Evolutionary conservation across 768 basidiomycete species (phyloP), one percentile per base, ranked within the genome.

Genomic region (Agaricus sinodeliciosus): DNA sequence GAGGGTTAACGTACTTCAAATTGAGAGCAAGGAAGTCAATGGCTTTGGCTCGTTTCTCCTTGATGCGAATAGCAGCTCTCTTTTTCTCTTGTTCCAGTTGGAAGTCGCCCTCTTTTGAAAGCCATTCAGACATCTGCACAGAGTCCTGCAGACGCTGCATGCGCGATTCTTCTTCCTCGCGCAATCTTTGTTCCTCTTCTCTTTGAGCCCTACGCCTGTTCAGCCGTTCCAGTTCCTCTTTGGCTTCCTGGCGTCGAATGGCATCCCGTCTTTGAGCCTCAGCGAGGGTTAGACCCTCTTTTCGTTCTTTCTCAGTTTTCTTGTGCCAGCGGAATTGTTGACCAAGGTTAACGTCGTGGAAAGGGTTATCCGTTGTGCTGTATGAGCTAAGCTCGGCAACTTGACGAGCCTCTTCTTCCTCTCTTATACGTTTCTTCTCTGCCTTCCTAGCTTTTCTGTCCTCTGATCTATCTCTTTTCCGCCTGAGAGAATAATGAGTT

Each of bases 291-390:
- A 98, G 62, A 1, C 96, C 96, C 55, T 82, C 72, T 70, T 95
- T 97, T 62, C 82, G 80, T 66, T 99, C 96, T 73, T 93, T 92
- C 67, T 99, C 96, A 25, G 84, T 81, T 74, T 99, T 99, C 77
- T 99, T 99, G 72, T 94, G 90, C 96, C 96, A 99, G 54, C 89
- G 84, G 69, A 99, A 99, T 66, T 94, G 92, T 64, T 97, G 91
- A 18, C 85, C 87, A 28, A 98, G 85, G 67, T 98, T 97, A 57
- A 91, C 85, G 61, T 98, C 96, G 69, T 96, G 92, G 74, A 98
- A 99, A 0, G 96, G 96, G 63, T 98, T 99, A 75, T 98, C 94
- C 11, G 85, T 84, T 43, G 94, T 90, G 59, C 92, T 94, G 74
- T 98, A 98, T 58, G 96, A 87, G 59, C 93, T 94, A 40, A 98